Evolutionary conservation across 352 stramenopile genomes (phyloP).

Genomic region (Phytophthora brassicae): DNA sequence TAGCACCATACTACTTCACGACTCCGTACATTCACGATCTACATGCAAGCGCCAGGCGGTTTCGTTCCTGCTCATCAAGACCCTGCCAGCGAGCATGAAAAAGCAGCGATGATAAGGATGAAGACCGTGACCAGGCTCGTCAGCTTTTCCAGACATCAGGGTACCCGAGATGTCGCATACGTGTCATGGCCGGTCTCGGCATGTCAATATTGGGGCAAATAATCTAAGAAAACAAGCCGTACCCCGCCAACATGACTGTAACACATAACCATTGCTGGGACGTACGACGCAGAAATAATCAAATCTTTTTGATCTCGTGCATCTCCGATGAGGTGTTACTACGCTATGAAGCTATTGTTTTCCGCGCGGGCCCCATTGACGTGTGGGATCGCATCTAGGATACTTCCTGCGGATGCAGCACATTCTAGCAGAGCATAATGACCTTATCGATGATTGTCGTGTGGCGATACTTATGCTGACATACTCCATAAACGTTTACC

Average conservation of each 20-base stretch:
- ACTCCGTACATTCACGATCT: background rate
- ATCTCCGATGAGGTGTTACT: background rate
- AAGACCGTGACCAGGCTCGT: too few species aligned
- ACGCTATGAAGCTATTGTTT: background rate
- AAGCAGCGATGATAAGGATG: too few species aligned
- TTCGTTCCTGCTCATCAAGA: background rate
- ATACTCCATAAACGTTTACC: slow-evolving; percentile 2
- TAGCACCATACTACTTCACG: background rate
- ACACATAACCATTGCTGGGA: background rate
- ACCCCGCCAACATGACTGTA: background rate
- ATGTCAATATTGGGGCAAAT: background rate
- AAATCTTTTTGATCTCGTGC: background rate
- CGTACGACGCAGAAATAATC: background rate
- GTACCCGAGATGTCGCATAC: background rate
- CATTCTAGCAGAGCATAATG: slow-evolving; percentile 1
- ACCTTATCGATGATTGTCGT: background rate
- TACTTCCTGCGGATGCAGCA: slow-evolving; percentile 5
- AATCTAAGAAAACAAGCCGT: background rate
- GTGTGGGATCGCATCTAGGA: background rate
- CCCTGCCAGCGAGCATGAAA: background rate
- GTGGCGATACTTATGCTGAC: background rate
- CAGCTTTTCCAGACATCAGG: too few species aligned
- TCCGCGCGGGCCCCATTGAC: background rate
- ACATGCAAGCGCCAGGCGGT: background rate
- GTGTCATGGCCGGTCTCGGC: background rate